Conservation (phyloP, 768 basidiomycete species). For the Cyclocybe aegerita region DNA sequence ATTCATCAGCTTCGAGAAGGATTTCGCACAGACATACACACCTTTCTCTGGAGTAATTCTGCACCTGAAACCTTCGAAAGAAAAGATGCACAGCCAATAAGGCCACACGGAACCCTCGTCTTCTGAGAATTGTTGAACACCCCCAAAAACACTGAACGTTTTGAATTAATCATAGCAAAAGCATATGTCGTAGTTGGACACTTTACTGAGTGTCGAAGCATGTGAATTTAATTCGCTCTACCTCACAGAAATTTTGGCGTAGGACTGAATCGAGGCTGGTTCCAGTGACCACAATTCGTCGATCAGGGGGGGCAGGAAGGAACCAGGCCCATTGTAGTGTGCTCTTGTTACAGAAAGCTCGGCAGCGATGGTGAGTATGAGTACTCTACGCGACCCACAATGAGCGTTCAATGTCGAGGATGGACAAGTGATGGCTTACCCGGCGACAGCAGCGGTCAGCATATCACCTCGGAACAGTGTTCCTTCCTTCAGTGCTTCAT, state of each 20-base stretch:
- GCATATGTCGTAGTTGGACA: background rate
- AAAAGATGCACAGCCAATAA: too few relatives aligned
- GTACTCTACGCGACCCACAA: conserved; percentile 36
- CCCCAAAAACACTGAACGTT: too few relatives aligned
- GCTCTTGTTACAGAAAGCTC: conserved; percentile 52
- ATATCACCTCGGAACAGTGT: conserved; percentile 74
- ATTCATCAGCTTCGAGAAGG: too few relatives aligned
- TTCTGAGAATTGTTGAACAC: too few relatives aligned
- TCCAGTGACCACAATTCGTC: conserved; percentile 49
- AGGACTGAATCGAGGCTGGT: conserved; percentile 27
- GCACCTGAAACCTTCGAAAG: too few relatives aligned
- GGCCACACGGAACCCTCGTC: too few relatives aligned
- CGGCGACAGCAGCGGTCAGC: conserved; percentile 72
- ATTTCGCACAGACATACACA: too few relatives aligned
- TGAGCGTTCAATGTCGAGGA: background rate
- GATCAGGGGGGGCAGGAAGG: conserved; percentile 64
- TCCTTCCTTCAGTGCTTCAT: conserved; percentile 25
- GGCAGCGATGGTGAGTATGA: conserved; percentile 61
- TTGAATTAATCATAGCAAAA: too few relatives aligned
- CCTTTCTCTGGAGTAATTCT: too few relatives aligned
- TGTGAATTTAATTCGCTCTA: conserved; percentile 1
- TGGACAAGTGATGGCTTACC: conserved; percentile 44
- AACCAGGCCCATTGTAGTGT: conserved; percentile 59
- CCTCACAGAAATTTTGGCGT: conserved; percentile 31
- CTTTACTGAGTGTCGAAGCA: conserved; percentile 2